These are phyloP conservation scores for Picea engelmannii DNA, from an alignment of 83 land plant genomes.

Conservation along the genomic window DNA sequence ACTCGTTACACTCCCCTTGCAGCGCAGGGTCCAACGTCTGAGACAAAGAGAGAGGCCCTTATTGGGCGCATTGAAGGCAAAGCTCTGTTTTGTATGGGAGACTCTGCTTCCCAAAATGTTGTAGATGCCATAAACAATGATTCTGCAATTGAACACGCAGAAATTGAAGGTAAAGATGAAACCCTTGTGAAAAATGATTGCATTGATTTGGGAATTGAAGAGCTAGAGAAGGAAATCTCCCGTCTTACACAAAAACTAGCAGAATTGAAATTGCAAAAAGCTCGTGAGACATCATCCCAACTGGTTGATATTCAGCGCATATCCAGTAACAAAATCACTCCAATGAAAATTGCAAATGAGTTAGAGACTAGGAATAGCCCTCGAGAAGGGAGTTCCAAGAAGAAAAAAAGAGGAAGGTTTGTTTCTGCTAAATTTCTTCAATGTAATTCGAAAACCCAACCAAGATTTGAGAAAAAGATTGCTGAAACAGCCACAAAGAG, in stretches of 20 bases:
- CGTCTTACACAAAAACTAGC: neutral
- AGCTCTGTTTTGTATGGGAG: neutral
- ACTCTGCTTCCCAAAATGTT: neutral
- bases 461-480: neutral
- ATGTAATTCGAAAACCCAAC: neutral
- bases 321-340: neutral
- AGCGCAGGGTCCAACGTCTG: neutral
- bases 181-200: neutral
- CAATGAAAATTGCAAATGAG: neutral
- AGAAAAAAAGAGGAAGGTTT: neutral
- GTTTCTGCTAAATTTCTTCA: neutral
- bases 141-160: neutral
- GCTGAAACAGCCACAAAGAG: neutral
- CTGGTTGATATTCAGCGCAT: neutral
- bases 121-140: neutral
- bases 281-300: constrained; percentile 1
- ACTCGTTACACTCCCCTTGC: neutral
- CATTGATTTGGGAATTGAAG: constrained; percentile 3
- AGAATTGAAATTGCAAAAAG: constrained; percentile 8
- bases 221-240: neutral
- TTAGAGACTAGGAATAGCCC: neutral
- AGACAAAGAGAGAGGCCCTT: neutral
- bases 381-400: neutral
- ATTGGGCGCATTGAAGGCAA: neutral
- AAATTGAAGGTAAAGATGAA: neutral